Percentiles rank a stretch among this genome's conserved stretches.
Conservation (phyloP, 1,284 basidiomycete species). For the Exobasidium rhododendri region DNA sequence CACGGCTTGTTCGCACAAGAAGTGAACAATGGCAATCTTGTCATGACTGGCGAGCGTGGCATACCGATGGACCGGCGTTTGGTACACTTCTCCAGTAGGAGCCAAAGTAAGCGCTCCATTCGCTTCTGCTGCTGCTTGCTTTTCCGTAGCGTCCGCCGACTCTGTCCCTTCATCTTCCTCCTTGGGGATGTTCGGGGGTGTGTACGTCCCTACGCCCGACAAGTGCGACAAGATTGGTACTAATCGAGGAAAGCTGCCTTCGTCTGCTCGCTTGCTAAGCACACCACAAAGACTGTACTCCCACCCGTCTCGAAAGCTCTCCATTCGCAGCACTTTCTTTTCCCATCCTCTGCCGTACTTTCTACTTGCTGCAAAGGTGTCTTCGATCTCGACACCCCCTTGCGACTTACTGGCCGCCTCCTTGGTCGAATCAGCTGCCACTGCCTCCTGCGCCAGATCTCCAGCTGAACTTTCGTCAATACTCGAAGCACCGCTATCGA, state of each 20-base stretch:
- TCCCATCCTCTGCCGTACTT: constrained; percentile 40
- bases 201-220: constrained; percentile 28
- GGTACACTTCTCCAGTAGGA: constrained; percentile 38
- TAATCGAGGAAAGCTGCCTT: constrained; percentile 39
- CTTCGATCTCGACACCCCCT: constrained; percentile 15
- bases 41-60: constrained; percentile 69
- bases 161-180: background rate
- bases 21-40: constrained; percentile 78
- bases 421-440: constrained; percentile 11
- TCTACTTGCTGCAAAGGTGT: constrained; percentile 31
- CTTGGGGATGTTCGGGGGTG: background rate
- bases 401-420: constrained; percentile 15
- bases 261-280: constrained; percentile 41
- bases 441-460: constrained; percentile 1
- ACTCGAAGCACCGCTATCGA: constrained; percentile 9
- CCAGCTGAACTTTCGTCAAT: constrained; percentile 15
- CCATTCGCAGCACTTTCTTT: constrained; percentile 31
- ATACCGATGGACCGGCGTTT: constrained; percentile 61
- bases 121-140: constrained; percentile 23
- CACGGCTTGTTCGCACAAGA: constrained; percentile 82
- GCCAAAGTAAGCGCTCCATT: background rate
- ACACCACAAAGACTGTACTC: constrained; percentile 39
- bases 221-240: constrained; percentile 48
- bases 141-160: constrained; percentile 33
- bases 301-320: constrained; percentile 46